These are phyloP conservation scores for Xylaria grammica DNA, from an alignment of 495 filamentous ascomycete genomes.

Conservation along the genomic window DNA sequence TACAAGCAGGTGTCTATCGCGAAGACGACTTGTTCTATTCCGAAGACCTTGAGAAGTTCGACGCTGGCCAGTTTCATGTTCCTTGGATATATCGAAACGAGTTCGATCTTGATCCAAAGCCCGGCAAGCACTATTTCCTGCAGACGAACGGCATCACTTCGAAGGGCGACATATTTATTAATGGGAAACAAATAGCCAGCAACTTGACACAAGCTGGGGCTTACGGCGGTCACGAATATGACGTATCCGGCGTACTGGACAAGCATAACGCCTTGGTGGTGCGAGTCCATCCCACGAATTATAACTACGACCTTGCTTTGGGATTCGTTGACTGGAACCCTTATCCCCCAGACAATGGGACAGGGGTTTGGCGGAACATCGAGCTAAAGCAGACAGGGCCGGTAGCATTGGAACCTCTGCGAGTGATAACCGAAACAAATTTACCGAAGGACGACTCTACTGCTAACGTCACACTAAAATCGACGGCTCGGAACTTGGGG, in stretches of 20 bases:
- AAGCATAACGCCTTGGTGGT: constrained; percentile 58
- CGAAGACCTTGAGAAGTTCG: constrained; percentile 53
- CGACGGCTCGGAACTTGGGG: constrained; percentile 57
- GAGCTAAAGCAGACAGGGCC: constrained; percentile 63
- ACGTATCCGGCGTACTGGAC: constrained; percentile 52
- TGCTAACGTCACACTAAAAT: constrained; percentile 51
- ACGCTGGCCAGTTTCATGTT: constrained; percentile 52
- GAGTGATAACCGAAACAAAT: constrained; percentile 53
- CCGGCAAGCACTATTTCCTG: constrained; percentile 53
- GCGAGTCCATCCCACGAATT: constrained; percentile 61
- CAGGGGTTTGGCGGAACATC: constrained; percentile 67
- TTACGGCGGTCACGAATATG: constrained; percentile 61
- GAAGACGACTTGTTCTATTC: constrained; percentile 65
- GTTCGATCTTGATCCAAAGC: constrained; percentile 45
- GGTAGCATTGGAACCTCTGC: constrained; percentile 54
- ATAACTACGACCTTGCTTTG: constrained; percentile 61
- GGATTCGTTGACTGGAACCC: constrained; percentile 74
- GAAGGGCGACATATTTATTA: constrained; percentile 65
- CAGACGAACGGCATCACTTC: constrained; percentile 65
- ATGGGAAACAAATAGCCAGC: constrained; percentile 58
- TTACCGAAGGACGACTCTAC: constrained; percentile 36
- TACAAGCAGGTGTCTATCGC: constrained; percentile 59
- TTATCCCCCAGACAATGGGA: constrained; percentile 61
- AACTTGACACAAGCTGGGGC: constrained; percentile 58
- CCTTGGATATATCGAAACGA: constrained; percentile 70